Evolutionary conservation across 2,329 filamentous ascomycete species (phyloP).

Genomic region (Diaporthe vaccinii): DNA sequence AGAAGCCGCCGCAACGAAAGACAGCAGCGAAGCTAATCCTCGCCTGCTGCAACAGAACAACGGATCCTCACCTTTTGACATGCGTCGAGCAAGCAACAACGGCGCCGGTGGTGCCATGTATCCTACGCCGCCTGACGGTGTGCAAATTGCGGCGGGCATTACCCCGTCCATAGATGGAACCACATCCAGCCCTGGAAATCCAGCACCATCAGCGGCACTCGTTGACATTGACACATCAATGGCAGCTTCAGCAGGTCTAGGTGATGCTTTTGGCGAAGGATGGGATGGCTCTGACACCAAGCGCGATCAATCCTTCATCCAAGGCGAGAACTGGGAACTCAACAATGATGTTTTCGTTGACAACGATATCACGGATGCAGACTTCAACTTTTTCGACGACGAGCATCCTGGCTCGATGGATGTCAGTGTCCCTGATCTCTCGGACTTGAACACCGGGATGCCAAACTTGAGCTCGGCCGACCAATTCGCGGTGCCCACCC

Average conservation of each 20-base stretch:
- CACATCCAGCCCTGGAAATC: conserved; percentile 68
- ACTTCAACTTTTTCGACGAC: conserved; percentile 88
- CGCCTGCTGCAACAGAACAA: conserved; percentile 57
- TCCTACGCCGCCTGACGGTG: conserved; percentile 78
- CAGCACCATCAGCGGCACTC: conserved; percentile 47
- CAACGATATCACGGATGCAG: conserved; percentile 83
- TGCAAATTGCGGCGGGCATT: conserved; percentile 66
- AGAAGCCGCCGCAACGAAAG: conserved; percentile 56
- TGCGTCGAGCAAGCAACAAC: conserved; percentile 63
- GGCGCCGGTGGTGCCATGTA: conserved; percentile 71
- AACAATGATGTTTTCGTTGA: conserved; percentile 79
- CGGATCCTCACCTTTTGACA: conserved; percentile 65
- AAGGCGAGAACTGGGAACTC: conserved; percentile 73
- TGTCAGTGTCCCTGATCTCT: conserved; percentile 52
- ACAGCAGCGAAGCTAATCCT: conserved; percentile 57
- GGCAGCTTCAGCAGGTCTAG: conserved; percentile 45
- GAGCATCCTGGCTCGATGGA: conserved; percentile 64
- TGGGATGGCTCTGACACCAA: conserved; percentile 61
- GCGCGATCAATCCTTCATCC: conserved; percentile 60
- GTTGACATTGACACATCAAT: conserved; percentile 56
- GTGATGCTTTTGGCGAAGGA: conserved; percentile 52
- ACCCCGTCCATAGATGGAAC: conserved; percentile 70
- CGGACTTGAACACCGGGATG: conserved; percentile 46
- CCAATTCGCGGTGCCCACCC: conserved; percentile 42
- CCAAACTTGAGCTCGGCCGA: conserved; percentile 38